Evolutionary conservation across 129 eudicot genomes (phyloP), one percentile per base, ranked within the genome.

Genomic region (Pseudognaphalium luteoalbum): DNA sequence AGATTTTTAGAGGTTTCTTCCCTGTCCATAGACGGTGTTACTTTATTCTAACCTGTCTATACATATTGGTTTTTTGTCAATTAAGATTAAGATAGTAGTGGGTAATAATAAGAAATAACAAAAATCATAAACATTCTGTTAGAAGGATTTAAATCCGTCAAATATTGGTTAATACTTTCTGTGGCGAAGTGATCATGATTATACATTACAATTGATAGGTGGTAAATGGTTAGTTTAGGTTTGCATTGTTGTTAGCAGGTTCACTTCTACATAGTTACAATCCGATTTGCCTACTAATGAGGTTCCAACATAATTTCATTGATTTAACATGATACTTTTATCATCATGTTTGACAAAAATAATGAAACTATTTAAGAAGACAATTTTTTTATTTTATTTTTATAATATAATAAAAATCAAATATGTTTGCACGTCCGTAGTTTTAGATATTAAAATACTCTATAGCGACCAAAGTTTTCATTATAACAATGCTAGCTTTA

Each of bases 11-110:
- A 7, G 4, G 42, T 61, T 74, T 39, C 10, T 61, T 25, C 5
- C 39, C 58, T 72, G 54, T 47, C 66, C 22, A 15, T 10, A 8
- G 67, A 20, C 67, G 9, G 28, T 44, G 78, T 75, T 75, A 7
- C 21, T 70, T 70, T 28, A 39, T 39, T 39, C 3, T 39, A 39
- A 7, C 47, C 50, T 42, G 50, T 44, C 17, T 25, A 47, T 11
- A 47, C 6, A 14, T 44, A 11, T 47, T 12, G 16, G 6, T 47
- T 47, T 47, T 47, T 3, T 14, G n/a, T 17, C 17, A 3, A 17
- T 47, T 1, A 3, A 47, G 54, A 17, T 47, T 1, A 3, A 47
- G 54, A 11, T 47, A 25, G 28, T 32, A 0, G 17, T 47, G 16
- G 51, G 11, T 44, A 14, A 4, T 4, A 47, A 4, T 4, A 47